A percentile compares a stretch with the other conserved stretches of the same genome.
Conservation (phyloP, 306 rosid species). For the Casuarina cunninghamiana region DNA sequence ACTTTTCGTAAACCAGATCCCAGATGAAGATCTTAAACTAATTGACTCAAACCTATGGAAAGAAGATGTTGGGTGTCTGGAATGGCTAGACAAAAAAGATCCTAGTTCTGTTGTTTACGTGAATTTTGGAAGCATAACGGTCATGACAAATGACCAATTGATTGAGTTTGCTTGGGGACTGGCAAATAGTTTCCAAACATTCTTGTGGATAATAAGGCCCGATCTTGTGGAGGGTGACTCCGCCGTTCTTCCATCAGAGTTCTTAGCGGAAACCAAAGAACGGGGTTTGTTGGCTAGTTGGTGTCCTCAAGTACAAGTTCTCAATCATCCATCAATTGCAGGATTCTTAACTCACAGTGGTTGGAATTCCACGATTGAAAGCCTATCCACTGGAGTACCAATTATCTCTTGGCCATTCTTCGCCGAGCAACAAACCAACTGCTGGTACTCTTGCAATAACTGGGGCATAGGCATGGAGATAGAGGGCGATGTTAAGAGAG, state of each 20-base stretch:
- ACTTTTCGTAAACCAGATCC: slow-evolving; percentile 28
- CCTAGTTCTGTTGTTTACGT: slow-evolving; percentile 56
- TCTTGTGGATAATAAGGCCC: slow-evolving; percentile 62
- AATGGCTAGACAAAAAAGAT: slow-evolving; percentile 55
- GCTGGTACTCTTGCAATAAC: slow-evolving; percentile 43
- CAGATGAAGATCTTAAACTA: slow-evolving; percentile 1
- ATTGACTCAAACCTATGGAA: slow-evolving; percentile 66
- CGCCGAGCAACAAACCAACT: slow-evolving; percentile 72
- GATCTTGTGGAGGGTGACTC: slow-evolving; percentile 46
- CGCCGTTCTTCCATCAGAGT: slow-evolving; percentile 38
- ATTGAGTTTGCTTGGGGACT: slow-evolving; percentile 78
- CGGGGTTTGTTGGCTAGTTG: slow-evolving; percentile 49
- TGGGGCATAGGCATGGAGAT: slow-evolving; percentile 80
- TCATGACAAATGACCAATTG: slow-evolving; percentile 51
- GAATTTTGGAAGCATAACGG: slow-evolving; percentile 66
- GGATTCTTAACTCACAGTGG: slow-evolving; percentile 73
- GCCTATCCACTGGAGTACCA: slow-evolving; percentile 55
- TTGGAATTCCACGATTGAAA: slow-evolving; percentile 78
- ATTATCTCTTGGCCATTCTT: slow-evolving; percentile 79
- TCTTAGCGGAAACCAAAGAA: slow-evolving; percentile 33
- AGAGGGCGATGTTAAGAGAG: slow-evolving; percentile 44
- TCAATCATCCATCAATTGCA: slow-evolving; percentile 50
- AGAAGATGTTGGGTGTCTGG: slow-evolving; percentile 51
- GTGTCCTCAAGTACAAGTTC: slow-evolving; percentile 67
- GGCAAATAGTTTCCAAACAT: slow-evolving; percentile 43